Conservation (phyloP, 192 early-diverging fungal species). For the Coemansia sp. region DNA sequence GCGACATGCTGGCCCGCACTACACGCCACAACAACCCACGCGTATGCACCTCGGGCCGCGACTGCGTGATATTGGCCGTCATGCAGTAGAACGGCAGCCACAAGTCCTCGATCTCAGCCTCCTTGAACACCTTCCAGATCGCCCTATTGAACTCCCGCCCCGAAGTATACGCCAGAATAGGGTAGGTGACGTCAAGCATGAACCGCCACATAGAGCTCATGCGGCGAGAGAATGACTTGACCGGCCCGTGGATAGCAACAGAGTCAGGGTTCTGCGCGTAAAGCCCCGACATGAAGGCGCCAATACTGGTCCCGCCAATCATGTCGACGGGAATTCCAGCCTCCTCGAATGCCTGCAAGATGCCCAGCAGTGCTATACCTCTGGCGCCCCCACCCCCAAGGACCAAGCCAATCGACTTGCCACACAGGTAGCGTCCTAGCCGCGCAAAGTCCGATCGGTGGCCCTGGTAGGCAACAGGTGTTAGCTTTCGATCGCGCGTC, state of each 20-base stretch:
- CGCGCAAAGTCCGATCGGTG: conserved; percentile 68
- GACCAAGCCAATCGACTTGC: conserved; percentile 89
- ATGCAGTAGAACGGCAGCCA: conserved; percentile 97
- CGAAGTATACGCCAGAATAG: conserved; percentile 86
- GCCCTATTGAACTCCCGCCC: conserved; percentile 96
- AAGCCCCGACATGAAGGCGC: conserved; percentile 92
- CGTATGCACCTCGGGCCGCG: conserved; percentile 90
- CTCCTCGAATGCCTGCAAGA: conserved; percentile 94
- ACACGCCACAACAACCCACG: conserved; percentile 97
- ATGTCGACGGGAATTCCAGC: conserved; percentile 98
- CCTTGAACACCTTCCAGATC: conserved; percentile 93
- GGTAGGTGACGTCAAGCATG: conserved; percentile 93
- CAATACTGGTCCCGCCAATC: conserved; percentile 97
- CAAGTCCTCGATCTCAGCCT: conserved; percentile 95
- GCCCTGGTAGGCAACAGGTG: conserved; percentile 50
- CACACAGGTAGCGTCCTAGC: conserved; percentile 89
- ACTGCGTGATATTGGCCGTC: conserved; percentile 95
- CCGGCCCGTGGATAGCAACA: conserved; percentile 83
- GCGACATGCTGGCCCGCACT: conserved; percentile 96
- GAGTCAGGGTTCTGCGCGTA: conserved; percentile 89
- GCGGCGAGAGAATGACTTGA: conserved; percentile 79
- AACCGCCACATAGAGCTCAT: conserved; percentile 88
- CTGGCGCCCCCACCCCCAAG: conserved; percentile 97
- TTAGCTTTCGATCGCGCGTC: conserved; percentile 37
- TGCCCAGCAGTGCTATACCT: conserved; percentile 90